Evolutionary conservation across 169 alveolate genomes (phyloP), one percentile per base, ranked within the genome.

Genomic region (Plasmodium gallinaceum): DNA sequence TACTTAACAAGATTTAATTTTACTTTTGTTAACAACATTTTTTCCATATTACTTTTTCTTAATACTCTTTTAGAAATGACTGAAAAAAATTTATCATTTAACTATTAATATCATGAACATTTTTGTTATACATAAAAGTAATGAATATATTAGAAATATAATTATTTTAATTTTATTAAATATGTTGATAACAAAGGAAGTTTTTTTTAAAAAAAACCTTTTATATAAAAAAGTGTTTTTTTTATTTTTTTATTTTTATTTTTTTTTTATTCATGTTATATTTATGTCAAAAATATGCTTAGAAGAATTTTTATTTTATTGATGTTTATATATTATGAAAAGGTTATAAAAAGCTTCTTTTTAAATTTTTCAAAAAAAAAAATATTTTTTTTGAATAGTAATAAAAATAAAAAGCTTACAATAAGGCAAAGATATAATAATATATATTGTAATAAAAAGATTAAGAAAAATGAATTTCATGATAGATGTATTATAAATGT

Each of bases 401-500:
- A 37, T 22, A 57, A 60, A n/a, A 20, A 42, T 48, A 37, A 20
- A 12, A 52, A 60, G n/a, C 14, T 37, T 62, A 24, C 54, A 46
- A 45, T 64, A 43, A 24, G 26, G 24, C 10, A 52, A 46, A 78
- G 24, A 43, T 37, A 12, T 10, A 68, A 37, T 26, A 42, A 24
- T 12, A 16, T 68, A 22, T 45, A 83, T 14, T 68, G 91, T 32
- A 69, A 37, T 37, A 57, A 83, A 66, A 83, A 83, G 72, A 69
- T 83, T 22, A 83, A 83, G 51, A 83, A 83, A 68, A 83, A 83
- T 60, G 58, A 83, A 61, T 86, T 96, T 46, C 88, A 92, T 24
- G 98, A 96, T 39, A 72, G 85, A 42, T 93, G 95, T 54, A 72
- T 62, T 62, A 93, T 96, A 8, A 72, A 80, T 42, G 97, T 94